phyloP scores from a whole-genome alignment of 805 yeast genomes.

The Starmerella riodocensis region DNA sequence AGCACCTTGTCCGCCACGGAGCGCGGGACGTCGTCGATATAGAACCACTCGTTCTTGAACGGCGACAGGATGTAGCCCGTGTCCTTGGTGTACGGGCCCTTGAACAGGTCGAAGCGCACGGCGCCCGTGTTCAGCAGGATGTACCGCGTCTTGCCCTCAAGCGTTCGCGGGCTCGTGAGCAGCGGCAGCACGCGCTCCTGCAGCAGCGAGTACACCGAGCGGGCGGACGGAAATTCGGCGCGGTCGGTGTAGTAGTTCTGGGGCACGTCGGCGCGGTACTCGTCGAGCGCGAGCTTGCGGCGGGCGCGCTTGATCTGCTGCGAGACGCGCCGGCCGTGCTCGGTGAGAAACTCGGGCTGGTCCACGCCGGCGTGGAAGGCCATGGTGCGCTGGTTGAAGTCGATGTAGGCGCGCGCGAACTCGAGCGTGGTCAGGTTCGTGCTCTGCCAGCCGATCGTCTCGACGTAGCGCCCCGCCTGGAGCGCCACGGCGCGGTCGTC shows the following conservation, averaged over 20 bases:
- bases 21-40: slow-evolving; percentile 44
- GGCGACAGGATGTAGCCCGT: slow-evolving; percentile 74
- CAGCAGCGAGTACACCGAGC: slow-evolving; percentile 46
- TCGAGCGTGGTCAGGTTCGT: slow-evolving; percentile 29
- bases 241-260: slow-evolving; percentile 51
- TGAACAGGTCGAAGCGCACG: slow-evolving; percentile 69
- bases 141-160: slow-evolving; percentile 30
- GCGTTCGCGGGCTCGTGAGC: slow-evolving; percentile 22
- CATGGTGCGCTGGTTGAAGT: slow-evolving; percentile 63
- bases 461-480: slow-evolving; percentile 84
- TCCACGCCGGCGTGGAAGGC: slow-evolving; percentile 35
- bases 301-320: slow-evolving; percentile 35
- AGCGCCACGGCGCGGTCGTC: slow-evolving; percentile 58
- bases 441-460: slow-evolving; percentile 75
- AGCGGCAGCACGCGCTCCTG: slow-evolving; percentile 42
- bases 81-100: slow-evolving; percentile 70
- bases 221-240: slow-evolving; percentile 47
- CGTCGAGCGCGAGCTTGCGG: slow-evolving; percentile 38
- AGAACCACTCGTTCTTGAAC: slow-evolving; percentile 66
- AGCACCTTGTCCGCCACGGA: slow-evolving; percentile 43
- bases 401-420: slow-evolving; percentile 58
- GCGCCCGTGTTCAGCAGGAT: slow-evolving; percentile 75
- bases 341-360: slow-evolving; percentile 36
- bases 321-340: slow-evolving; percentile 38
- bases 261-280: slow-evolving; percentile 51